Evolutionary conservation across 768 basidiomycete species (phyloP), one percentile per base, ranked within the genome.

Genomic region (Saitozyma sp.): DNA sequence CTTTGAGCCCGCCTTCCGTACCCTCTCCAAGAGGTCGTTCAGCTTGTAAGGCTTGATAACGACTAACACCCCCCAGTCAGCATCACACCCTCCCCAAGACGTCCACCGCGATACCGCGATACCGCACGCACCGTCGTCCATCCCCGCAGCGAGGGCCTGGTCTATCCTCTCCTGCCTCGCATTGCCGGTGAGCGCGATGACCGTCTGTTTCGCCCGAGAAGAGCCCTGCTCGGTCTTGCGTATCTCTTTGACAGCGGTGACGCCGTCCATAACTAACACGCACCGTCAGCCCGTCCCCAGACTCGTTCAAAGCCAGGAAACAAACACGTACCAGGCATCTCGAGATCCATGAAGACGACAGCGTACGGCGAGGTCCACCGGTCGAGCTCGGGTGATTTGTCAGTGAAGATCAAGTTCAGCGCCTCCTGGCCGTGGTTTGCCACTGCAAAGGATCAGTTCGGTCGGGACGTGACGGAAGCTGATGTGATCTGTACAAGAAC

Each of bases 171-270:
- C 69, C 57, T 71, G 69, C 48, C 74, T 41, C 1, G 74, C 74
- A 55, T 76, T 76, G 43, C 74, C 74, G 0, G 74, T 76, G 48
- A 76, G 55, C 5, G 74, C 74, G 56, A 75, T 67, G 40, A 77
- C 75, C 54, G 67, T 65, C 19, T 67, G 64, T 40, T 66, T 54
- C 6, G 46, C 14, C 38, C 72, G 42, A 37, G 46, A 62, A 0
- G 68, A 70, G 4, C 61, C 64, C n/a, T n/a, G 13, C 55, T 77
- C 75, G 40, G 65, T 62, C 3, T 56, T 40, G n/a, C 75, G 41
- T 4, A 77, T 65, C 58, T 73, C 60, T 29, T 58, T 59, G 40
- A 75, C 67, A 8, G 71, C 71, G 3, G 73, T 73, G n/a, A 77
- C 58, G 50, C 75, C 75, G 51, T 77, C 75, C 75, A 77, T 77